Evolutionary conservation across 78 protist species (phyloP).

Genomic region (Cavenderia fasciculata): DNA sequence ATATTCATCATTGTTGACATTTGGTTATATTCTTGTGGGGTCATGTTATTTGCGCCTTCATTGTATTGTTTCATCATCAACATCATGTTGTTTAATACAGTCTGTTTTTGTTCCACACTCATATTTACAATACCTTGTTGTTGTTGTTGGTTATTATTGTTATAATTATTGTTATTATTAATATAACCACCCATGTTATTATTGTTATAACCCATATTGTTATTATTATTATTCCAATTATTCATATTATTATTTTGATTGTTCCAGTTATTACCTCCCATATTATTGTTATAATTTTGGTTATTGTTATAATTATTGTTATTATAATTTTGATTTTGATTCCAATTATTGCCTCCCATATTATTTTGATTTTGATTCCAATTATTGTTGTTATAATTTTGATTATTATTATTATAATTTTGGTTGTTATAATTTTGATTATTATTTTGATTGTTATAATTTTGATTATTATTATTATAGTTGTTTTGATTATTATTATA

Average conservation of each 20-base stretch:
- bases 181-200: not conserved
- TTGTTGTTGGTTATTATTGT: not conserved
- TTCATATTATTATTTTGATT: not conserved
- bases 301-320: not conserved
- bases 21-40: not conserved
- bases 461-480: conserved; percentile 3
- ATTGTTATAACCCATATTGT: not conserved
- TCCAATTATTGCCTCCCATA: not conserved
- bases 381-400: not conserved
- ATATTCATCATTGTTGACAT: no score
- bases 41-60: not conserved
- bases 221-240: not conserved
- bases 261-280: no score
- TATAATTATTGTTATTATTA: not conserved
- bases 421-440: not conserved
- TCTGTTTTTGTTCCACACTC: no score
- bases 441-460: not conserved
- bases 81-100: no score
- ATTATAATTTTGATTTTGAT: not conserved
- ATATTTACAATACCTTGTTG: no score
- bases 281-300: not conserved
- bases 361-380: not conserved
- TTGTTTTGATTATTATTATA: conserved; percentile 5
- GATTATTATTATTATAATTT: not conserved
- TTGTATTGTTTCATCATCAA: no score